A percentile compares a stretch with the other conserved stretches of the same genome.
These are phyloP conservation scores for Sugiyamaella grinbergsii DNA, from an alignment of 1,139 yeast genomes.

Conservation along the genomic window DNA sequence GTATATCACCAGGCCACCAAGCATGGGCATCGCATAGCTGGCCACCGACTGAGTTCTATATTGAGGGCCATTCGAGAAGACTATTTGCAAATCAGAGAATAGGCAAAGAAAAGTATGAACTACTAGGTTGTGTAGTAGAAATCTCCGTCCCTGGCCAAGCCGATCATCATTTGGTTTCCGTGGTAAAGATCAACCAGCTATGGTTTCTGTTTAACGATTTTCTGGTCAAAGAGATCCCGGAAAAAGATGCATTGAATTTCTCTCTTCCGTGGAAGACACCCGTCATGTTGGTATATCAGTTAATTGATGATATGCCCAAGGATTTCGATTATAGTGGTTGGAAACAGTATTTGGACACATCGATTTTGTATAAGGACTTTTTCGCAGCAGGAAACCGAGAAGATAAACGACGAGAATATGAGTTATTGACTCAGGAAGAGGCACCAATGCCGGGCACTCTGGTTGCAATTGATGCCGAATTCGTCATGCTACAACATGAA, in stretches of 20 bases:
- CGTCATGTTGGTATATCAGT: constrained; percentile 67
- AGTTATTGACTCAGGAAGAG: constrained; percentile 62
- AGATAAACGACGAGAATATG: constrained; percentile 61
- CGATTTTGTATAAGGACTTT: constrained; percentile 72
- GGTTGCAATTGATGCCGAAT: constrained; percentile 96
- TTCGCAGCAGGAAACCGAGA: constrained; percentile 72
- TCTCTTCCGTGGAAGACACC: constrained; percentile 83
- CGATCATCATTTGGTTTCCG: constrained; percentile 43
- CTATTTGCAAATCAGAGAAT: constrained; percentile 20
- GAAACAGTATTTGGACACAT: constrained; percentile 55
- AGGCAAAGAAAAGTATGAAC: constrained; percentile 33
- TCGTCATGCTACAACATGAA: constrained; percentile 81
- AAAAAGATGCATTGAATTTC: constrained; percentile 68
- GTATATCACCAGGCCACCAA: too few relatives aligned
- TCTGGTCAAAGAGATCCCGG: constrained; percentile 75
- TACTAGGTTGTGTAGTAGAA: constrained; percentile 46
- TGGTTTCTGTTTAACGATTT: constrained; percentile 95
- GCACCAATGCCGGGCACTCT: constrained; percentile 75
- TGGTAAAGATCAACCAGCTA: constrained; percentile 48
- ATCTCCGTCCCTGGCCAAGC: constrained; percentile 35
- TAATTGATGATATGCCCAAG: constrained; percentile 40
- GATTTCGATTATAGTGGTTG: constrained; percentile 48
- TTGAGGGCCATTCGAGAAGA: constrained; percentile 22
- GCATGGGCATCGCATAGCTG: constrained; percentile 29
- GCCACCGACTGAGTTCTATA: constrained; percentile 32